Evolutionary conservation across 164 flowering plant species (phyloP).

Genomic region (Annona cherimola): DNA sequence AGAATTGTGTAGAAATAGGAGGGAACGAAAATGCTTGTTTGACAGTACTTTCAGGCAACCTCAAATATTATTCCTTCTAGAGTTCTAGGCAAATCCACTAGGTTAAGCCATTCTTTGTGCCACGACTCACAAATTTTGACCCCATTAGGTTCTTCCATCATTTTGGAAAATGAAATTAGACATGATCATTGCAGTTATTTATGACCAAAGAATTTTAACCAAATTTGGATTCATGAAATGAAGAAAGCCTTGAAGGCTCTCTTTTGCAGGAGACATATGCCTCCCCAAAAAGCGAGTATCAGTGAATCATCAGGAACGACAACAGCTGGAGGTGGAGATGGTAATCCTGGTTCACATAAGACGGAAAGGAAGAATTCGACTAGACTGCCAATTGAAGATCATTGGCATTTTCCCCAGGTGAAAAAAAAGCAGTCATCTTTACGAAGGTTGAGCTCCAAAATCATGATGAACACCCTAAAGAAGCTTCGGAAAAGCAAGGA

Average conservation of each 20-base stretch:
- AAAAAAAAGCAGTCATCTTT: constrained; percentile 10
- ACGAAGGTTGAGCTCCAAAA: constrained; percentile 13
- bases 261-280: constrained; percentile 5
- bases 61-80: background rate
- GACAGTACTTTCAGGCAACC: background rate
- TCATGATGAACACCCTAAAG: constrained; percentile 17
- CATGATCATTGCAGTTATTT: background rate
- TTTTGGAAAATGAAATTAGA: background rate
- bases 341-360: background rate
- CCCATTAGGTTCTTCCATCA: background rate
- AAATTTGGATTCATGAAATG: background rate
- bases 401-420: constrained; percentile 12
- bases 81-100: background rate
- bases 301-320: constrained; percentile 6
- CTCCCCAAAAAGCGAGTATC: constrained; percentile 2
- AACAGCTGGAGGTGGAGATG: constrained; percentile 2
- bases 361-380: constrained; percentile 2
- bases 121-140: background rate
- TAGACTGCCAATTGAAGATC: constrained; percentile 16
- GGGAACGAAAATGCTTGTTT: background rate
- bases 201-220: too few relatives aligned
- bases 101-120: background rate
- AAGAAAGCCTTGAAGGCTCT: background rate
- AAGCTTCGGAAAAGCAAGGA: constrained; percentile 29
- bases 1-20: background rate